A percentile compares a stretch with the other conserved stretches of the same genome.
These are phyloP conservation scores for Carallia pectinifolia DNA, from an alignment of 345 rosid species.

Conservation along the genomic window DNA sequence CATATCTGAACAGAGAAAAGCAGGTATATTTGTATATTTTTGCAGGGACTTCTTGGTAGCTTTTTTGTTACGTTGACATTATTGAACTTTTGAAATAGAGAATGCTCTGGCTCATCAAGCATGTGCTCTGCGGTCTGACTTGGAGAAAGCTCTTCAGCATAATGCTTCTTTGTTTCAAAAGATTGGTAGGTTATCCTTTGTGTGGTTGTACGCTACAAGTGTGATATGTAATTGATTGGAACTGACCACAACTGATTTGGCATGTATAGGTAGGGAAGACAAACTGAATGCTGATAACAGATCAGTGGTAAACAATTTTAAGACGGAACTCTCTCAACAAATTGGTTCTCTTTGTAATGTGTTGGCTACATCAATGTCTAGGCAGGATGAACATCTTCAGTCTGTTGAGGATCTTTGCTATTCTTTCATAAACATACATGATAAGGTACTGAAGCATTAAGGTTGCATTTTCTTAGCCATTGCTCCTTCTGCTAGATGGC, in stretches of 20 bases:
- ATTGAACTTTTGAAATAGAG: conserved; percentile 43
- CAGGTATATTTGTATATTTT: conserved; percentile 44
- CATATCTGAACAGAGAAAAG: conserved; percentile 84
- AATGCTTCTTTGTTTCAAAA: conserved; percentile 75
- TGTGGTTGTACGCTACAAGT: neutral
- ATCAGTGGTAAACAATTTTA: conserved; percentile 57
- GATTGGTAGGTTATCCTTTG: conserved; percentile 53
- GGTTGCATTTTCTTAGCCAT: neutral
- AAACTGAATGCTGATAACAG: conserved; percentile 73
- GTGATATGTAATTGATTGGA: neutral
- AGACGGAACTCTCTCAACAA: conserved; percentile 62
- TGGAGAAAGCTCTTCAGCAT: conserved; percentile 83
- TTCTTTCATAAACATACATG: conserved; percentile 57
- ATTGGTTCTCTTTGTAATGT: conserved; percentile 56
- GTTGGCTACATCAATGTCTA: conserved; percentile 62
- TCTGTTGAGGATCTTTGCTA: conserved; percentile 64
- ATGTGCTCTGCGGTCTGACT: conserved; percentile 58
- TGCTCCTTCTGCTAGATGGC: neutral
- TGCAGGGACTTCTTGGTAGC: neutral
- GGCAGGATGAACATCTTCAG: conserved; percentile 72
- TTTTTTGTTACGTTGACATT: conserved; percentile 8
- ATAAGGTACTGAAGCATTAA: conserved; percentile 46
- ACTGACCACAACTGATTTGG: neutral
- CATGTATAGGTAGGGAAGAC: conserved; percentile 72
- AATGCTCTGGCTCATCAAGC: conserved; percentile 84